These are phyloP conservation scores for Aureobasidium zeae DNA, from an alignment of 2,329 filamentous ascomycete genomes.

Conservation along the genomic window DNA sequence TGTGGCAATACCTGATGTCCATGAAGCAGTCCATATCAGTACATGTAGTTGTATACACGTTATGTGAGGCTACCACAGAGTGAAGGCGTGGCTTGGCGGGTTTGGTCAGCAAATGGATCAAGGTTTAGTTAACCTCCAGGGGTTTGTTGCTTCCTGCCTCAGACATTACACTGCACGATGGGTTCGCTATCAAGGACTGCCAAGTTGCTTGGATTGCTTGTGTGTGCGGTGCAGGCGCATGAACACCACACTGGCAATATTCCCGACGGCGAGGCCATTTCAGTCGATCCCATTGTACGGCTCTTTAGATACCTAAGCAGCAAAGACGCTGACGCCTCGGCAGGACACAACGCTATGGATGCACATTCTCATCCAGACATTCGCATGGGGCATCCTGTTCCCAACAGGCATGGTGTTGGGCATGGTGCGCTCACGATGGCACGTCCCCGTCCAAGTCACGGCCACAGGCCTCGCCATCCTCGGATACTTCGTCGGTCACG, in stretches of 20 bases:
- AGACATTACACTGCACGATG: no score
- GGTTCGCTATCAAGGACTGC: no score
- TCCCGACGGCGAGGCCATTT: constrained; percentile 59
- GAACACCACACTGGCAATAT: constrained; percentile 51
- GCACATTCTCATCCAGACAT: constrained; percentile 80
- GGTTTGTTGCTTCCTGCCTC: no score
- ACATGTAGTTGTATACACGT: no score
- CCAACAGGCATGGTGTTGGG: constrained; percentile 92
- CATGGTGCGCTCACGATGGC: constrained; percentile 83
- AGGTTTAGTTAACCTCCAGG: no score
- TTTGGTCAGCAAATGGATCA: no score
- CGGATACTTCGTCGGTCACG: constrained; percentile 85
- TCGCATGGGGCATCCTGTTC: constrained; percentile 86
- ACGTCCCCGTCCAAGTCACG: constrained; percentile 76
- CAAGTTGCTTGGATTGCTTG: constrained; percentile 14
- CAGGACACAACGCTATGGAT: constrained; percentile 80
- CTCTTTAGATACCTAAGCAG: neutral
- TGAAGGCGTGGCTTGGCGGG: no score
- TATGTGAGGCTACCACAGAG: no score
- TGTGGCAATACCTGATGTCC: no score
- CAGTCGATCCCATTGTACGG: constrained; percentile 63
- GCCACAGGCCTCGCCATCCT: constrained; percentile 67
- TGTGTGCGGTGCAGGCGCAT: constrained; percentile 32
- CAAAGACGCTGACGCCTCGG: constrained; percentile 6
- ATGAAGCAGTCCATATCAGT: no score